A percentile compares a stretch with the other conserved stretches of the same genome.
Conservation (phyloP, 2,329 filamentous ascomycete genomes). For the Colletotrichum costaricense region DNA sequence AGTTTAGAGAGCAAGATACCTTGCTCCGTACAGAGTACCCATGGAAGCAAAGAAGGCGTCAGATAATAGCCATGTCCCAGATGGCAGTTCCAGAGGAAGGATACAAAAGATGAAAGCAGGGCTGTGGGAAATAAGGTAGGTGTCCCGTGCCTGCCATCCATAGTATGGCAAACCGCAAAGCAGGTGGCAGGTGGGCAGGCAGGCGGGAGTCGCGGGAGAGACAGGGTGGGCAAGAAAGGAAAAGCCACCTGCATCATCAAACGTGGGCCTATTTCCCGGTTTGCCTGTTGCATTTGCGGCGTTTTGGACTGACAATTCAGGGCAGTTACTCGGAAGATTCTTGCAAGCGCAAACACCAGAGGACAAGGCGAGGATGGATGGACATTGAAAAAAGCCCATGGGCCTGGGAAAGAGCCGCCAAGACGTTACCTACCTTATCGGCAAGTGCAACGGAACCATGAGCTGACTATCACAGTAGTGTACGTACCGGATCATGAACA, state of each 20-base stretch:
- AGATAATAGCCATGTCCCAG: background rate
- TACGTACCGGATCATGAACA: background rate
- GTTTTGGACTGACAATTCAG: background rate
- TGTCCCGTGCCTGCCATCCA: background rate
- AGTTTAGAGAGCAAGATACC: background rate
- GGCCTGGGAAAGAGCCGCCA: conserved; percentile 24
- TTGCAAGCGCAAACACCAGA: background rate
- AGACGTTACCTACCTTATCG: background rate
- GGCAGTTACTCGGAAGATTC: background rate
- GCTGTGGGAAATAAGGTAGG: background rate
- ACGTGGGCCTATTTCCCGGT: background rate
- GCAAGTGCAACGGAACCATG: background rate
- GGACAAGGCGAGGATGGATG: background rate
- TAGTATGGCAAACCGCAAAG: background rate
- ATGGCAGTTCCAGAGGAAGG: background rate
- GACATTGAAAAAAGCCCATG: background rate
- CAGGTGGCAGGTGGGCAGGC: background rate
- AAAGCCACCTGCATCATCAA: conserved; percentile 18
- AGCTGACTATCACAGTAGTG: background rate
- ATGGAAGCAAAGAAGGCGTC: background rate
- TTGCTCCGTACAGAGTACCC: background rate
- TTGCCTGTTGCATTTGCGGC: background rate
- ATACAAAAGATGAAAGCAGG: background rate
- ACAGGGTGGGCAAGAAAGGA: background rate
- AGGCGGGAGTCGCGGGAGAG: background rate